phyloP scores from a whole-genome alignment of 306 rosid species.

The Cicer cuneatum region DNA sequence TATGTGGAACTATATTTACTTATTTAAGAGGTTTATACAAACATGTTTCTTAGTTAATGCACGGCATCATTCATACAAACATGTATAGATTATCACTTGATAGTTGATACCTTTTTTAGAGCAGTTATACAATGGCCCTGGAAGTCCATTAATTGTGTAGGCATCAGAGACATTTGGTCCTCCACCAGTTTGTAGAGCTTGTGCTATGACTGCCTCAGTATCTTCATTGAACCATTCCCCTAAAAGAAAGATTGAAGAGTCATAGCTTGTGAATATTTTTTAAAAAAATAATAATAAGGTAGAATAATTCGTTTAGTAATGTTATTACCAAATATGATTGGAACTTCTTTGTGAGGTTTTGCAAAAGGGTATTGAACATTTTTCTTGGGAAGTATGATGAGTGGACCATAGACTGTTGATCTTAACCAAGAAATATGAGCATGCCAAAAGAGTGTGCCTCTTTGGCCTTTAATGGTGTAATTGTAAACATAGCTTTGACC shows the following conservation, averaged over 20 bases:
- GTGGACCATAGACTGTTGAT: conserved; percentile 63
- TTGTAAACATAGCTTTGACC: conserved; percentile 67
- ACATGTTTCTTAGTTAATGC: no score
- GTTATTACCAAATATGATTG: conserved; percentile 48
- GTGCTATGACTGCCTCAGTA: conserved; percentile 60
- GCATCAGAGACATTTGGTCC: conserved; percentile 81
- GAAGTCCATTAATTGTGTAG: conserved; percentile 67
- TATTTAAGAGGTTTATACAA: no score
- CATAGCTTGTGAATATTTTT: no score
- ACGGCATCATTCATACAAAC: no score
- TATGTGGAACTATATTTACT: no score
- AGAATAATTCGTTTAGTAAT: not conserved
- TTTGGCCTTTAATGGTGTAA: conserved; percentile 60
- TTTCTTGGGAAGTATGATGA: conserved; percentile 57
- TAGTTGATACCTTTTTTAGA: conserved; percentile 53
- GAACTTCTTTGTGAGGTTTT: conserved; percentile 50
- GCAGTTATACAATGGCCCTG: conserved; percentile 67
- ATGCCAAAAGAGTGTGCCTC: conserved; percentile 53
- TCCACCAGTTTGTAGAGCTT: conserved; percentile 67
- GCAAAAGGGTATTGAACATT: conserved; percentile 52
- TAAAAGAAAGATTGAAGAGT: not conserved
- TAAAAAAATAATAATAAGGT: no score
- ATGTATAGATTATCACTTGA: no score
- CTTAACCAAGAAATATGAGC: conserved; percentile 66
- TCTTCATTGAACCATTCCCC: conserved; percentile 76